These are phyloP conservation scores for Plasmodium adleri DNA, from an alignment of 169 alveolate species.

Conservation along the genomic window DNA sequence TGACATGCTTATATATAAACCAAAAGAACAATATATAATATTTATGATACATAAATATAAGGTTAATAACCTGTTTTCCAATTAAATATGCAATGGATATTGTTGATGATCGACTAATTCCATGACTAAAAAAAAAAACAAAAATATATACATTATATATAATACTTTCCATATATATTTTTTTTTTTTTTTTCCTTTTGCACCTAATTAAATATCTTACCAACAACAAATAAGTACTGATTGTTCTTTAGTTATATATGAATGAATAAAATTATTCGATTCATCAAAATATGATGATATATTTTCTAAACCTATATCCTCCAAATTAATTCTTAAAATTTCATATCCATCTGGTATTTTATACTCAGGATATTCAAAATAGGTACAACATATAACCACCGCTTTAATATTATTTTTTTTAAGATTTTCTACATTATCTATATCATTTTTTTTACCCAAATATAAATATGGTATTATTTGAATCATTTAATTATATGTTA, in stretches of 20 bases:
- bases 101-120: constrained; percentile 80
- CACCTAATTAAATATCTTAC: constrained; percentile 23
- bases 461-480: constrained; percentile 67
- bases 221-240: constrained; percentile 80
- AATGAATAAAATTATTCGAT: constrained; percentile 78
- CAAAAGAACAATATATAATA: not conserved
- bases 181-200: not conserved
- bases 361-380: constrained; percentile 61
- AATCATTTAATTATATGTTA: constrained; percentile 41
- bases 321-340: constrained; percentile 74
- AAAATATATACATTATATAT: not conserved
- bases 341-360: constrained; percentile 60
- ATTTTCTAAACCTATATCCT: constrained; percentile 79
- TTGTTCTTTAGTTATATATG: constrained; percentile 41
- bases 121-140: constrained; percentile 67
- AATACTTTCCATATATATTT: not conserved
- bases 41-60: constrained; percentile 9
- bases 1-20: not conserved
- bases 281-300: constrained; percentile 77
- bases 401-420: constrained; percentile 33
- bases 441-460: constrained; percentile 54
- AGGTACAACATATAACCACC: constrained; percentile 61
- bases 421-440: constrained; percentile 56
- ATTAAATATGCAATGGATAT: constrained; percentile 78
- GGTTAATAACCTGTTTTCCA: constrained; percentile 65